phyloP scores from a whole-genome alignment of 2,329 filamentous ascomycete genomes.

The Xylariomycetidae sp. region DNA sequence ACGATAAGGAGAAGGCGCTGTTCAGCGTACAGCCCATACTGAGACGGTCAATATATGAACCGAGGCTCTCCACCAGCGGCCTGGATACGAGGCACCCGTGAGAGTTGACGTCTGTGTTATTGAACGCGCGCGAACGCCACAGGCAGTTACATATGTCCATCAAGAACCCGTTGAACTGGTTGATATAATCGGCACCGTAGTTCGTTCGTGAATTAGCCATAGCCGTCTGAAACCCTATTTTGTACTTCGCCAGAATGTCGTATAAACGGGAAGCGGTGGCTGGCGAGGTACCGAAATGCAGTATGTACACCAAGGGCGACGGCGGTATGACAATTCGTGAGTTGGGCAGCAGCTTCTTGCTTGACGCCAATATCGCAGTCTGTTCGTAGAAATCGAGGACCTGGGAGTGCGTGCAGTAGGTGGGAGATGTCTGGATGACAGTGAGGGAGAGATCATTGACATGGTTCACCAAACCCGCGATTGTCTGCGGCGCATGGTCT shows the following conservation, averaged over 20 bases:
- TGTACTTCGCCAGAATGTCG: slow-evolving; percentile 66
- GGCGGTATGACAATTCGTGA: slow-evolving; percentile 67
- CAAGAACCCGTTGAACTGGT: slow-evolving; percentile 74
- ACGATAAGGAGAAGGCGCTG: slow-evolving; percentile 53
- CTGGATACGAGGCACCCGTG: slow-evolving; percentile 48
- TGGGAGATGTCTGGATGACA: slow-evolving; percentile 49
- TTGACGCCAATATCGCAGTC: slow-evolving; percentile 51
- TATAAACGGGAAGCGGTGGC: slow-evolving; percentile 65
- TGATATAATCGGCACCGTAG: slow-evolving; percentile 58
- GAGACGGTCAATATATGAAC: slow-evolving; percentile 43
- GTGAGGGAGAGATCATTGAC: slow-evolving; percentile 55
- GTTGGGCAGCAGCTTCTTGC: slow-evolving; percentile 43
- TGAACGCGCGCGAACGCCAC: slow-evolving; percentile 72
- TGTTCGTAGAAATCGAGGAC: slow-evolving; percentile 69
- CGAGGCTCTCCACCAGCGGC: slow-evolving; percentile 40
- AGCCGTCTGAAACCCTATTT: slow-evolving; percentile 63
- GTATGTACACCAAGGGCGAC: slow-evolving; percentile 62
- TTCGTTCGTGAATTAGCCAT: slow-evolving; percentile 19
- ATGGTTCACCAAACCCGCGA: slow-evolving; percentile 41
- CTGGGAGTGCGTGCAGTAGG: slow-evolving; percentile 42
- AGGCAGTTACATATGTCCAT: slow-evolving; percentile 85
- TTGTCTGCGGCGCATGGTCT: slow-evolving; percentile 29
- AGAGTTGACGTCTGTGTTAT: slow-evolving; percentile 57
- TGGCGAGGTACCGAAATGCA: slow-evolving; percentile 63
- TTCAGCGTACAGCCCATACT: slow-evolving; percentile 43